Conservation (phyloP, 345 rosid species). For the Boechera retrofracta region DNA sequence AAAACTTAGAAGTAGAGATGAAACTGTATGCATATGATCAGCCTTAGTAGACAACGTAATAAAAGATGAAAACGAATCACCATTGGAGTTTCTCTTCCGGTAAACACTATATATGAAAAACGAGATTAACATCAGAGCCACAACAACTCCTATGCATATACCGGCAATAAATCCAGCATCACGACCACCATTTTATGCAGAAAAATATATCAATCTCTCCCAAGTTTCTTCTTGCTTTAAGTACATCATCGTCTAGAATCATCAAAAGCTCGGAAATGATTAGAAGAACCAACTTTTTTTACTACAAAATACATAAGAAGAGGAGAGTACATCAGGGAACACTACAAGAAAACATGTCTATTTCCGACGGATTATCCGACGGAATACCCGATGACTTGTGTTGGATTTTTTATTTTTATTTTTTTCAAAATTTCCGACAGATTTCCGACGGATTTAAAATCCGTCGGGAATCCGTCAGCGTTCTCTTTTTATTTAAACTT, state of each 20-base stretch:
- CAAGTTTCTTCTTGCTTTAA: constrained; percentile 13
- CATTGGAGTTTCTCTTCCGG: constrained; percentile 58
- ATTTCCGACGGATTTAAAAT: too few species aligned
- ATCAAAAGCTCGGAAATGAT: neutral
- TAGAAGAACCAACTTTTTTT: constrained; percentile 52
- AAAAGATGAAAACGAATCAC: constrained; percentile 29
- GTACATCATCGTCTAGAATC: neutral
- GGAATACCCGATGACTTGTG: too few species aligned
- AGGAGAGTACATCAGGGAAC: neutral
- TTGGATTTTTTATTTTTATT: too few species aligned
- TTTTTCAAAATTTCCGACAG: too few species aligned
- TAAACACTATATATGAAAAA: constrained; percentile 51
- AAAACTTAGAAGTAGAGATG: neutral
- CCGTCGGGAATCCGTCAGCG: too few species aligned
- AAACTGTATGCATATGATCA: constrained; percentile 46
- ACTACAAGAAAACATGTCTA: too few species aligned
- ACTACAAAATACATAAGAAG: constrained; percentile 56
- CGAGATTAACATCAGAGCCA: constrained; percentile 50
- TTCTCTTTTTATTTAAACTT: too few species aligned
- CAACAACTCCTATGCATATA: constrained; percentile 58
- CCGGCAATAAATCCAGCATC: constrained; percentile 70
- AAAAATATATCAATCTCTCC: neutral
- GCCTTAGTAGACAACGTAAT: constrained; percentile 45
- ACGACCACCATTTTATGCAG: constrained; percentile 54
- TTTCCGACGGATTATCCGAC: too few species aligned